Conservation (phyloP, 2,329 filamentous ascomycete genomes). For the Pseudogymnoascus sp. region DNA sequence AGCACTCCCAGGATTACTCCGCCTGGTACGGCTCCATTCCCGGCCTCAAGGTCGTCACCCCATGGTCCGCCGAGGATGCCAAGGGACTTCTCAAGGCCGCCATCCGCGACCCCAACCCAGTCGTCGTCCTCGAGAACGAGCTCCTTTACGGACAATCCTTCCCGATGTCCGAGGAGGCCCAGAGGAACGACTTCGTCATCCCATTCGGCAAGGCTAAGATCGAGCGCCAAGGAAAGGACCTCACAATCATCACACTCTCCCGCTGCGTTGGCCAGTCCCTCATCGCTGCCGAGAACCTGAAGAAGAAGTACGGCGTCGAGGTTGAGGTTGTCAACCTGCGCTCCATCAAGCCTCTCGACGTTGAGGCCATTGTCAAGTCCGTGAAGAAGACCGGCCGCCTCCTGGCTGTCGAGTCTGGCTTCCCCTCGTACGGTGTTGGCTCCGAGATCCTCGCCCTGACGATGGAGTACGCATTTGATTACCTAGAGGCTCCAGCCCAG, state of each 20-base stretch:
- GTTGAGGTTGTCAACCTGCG: conserved; percentile 97
- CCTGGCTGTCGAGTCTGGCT: conserved; percentile 88
- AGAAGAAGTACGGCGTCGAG: conserved; percentile 94
- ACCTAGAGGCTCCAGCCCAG: conserved; percentile 86
- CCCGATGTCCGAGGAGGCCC: conserved; percentile 94
- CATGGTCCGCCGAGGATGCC: conserved; percentile 95
- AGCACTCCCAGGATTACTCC: conserved; percentile 98
- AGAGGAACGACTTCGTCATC: conserved; percentile 92
- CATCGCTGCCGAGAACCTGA: conserved; percentile 78
- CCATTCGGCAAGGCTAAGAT: conserved; percentile 99
- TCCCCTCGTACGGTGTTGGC: conserved; percentile 87
- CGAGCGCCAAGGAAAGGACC: conserved; percentile 88
- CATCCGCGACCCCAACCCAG: conserved; percentile 96
- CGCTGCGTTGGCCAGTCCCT: conserved; percentile 92
- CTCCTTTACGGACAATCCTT: conserved; percentile 87
- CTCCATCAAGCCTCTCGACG: conserved; percentile 91
- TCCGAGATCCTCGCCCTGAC: conserved; percentile 88
- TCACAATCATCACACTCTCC: conserved; percentile 91
- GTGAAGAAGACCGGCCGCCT: conserved; percentile 97
- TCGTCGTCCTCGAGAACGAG: conserved; percentile 84
- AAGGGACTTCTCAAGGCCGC: conserved; percentile 97
- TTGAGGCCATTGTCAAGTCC: conserved; percentile 90
- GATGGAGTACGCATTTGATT: conserved; percentile 98
- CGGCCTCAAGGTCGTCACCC: conserved; percentile 90
- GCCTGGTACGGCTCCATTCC: conserved; percentile 99